phyloP scores from a whole-genome alignment of 1,284 basidiomycete species.

The Inonotus obliquus region DNA sequence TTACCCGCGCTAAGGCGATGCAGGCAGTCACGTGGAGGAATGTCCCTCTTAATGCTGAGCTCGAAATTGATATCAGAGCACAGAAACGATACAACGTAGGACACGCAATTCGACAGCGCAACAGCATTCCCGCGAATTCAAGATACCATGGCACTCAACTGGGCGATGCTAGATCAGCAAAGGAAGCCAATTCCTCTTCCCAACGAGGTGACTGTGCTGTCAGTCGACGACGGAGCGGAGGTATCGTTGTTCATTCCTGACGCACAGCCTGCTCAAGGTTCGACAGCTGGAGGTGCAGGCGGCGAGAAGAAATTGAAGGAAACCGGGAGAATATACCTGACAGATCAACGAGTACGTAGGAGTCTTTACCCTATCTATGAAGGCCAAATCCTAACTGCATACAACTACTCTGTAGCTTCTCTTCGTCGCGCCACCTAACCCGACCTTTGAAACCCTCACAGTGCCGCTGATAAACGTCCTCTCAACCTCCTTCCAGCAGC shows the following conservation, averaged over 20 bases:
- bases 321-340: slow-evolving; percentile 54
- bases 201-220: slow-evolving; percentile 54
- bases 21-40: no score
- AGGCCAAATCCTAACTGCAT: background rate
- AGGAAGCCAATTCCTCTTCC: slow-evolving; percentile 60
- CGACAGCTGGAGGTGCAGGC: slow-evolving; percentile 46
- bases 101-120: background rate
- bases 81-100: no score
- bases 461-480: slow-evolving; percentile 61
- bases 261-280: slow-evolving; percentile 36
- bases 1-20: no score
- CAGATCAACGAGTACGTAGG: slow-evolving; percentile 62
- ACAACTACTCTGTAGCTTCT: slow-evolving; percentile 46
- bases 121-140: background rate
- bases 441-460: slow-evolving; percentile 46
- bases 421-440: slow-evolving; percentile 44
- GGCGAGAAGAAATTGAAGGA: slow-evolving; percentile 55
- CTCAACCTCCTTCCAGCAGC: slow-evolving; percentile 69
- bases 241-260: slow-evolving; percentile 54
- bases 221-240: slow-evolving; percentile 53
- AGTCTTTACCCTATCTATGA: slow-evolving; percentile 3
- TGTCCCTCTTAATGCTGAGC: no score
- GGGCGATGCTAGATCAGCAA: slow-evolving; percentile 59
- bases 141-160: slow-evolving; percentile 66
- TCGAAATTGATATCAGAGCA: no score